Evolutionary conservation across 2,329 filamentous ascomycete genomes (phyloP).

Genomic region (Catunica adiposa): DNA sequence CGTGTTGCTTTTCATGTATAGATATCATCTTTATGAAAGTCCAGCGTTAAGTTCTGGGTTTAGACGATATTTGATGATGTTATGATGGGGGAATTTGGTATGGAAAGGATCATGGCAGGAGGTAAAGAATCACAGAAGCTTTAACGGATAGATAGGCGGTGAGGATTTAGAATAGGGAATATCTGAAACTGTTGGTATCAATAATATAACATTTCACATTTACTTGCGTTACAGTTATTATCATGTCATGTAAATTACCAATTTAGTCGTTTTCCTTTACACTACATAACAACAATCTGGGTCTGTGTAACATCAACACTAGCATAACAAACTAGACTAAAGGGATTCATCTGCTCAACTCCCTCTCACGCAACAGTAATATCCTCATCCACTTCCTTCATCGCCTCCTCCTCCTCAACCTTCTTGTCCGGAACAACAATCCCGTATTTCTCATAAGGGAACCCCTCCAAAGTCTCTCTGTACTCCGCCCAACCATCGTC

Average conservation of each 20-base stretch:
- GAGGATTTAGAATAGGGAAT: too few relatives aligned
- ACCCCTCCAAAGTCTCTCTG: slow-evolving; percentile 31
- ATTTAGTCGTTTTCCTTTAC: too few relatives aligned
- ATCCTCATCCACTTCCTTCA: slow-evolving; percentile 24
- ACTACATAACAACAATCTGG: too few relatives aligned
- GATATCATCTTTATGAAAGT: background rate
- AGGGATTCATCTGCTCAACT: too few relatives aligned
- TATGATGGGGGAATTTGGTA: background rate
- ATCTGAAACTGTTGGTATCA: too few relatives aligned
- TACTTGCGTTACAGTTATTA: too few relatives aligned
- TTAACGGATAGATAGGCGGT: background rate
- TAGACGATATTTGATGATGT: background rate
- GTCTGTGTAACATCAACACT: too few relatives aligned
- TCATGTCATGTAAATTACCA: too few relatives aligned
- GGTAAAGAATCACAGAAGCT: background rate
- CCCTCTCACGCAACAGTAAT: slow-evolving; percentile 14
- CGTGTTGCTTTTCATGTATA: background rate
- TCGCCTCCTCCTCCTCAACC: slow-evolving; percentile 28
- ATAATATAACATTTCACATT: too few relatives aligned
- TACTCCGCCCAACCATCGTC: slow-evolving; percentile 47
- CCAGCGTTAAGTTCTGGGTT: too few relatives aligned
- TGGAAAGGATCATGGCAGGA: background rate
- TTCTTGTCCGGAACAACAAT: slow-evolving; percentile 29
- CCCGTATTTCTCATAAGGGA: slow-evolving; percentile 43
- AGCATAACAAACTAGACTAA: too few relatives aligned